A percentile compares a stretch with the other conserved stretches of the same genome.
Evolutionary conservation across 768 basidiomycete genomes (phyloP).

Genomic region (Boletus eberwhitei): DNA sequence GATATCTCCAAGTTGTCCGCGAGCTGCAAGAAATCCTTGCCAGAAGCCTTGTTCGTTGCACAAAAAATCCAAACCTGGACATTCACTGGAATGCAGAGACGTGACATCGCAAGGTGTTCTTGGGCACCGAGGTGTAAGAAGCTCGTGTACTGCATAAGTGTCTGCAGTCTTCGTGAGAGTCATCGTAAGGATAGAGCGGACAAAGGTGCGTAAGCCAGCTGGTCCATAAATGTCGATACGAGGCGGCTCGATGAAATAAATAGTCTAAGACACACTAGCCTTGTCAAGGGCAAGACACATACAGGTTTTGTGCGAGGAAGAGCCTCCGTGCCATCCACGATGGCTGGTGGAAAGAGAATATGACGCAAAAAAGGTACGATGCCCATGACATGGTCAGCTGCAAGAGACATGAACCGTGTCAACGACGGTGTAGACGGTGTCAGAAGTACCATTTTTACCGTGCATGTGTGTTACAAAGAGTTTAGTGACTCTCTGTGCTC

Average conservation of each 20-base stretch:
- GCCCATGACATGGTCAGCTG: slow-evolving; percentile 76
- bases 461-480: slow-evolving; percentile 89
- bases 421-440: too few relatives aligned
- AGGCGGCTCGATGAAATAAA: slow-evolving; percentile 34
- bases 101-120: slow-evolving; percentile 47
- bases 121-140: slow-evolving; percentile 56
- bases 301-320: slow-evolving; percentile 12
- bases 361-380: slow-evolving; percentile 63
- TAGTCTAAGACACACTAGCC: not conserved
- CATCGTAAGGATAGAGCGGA: slow-evolving; percentile 67
- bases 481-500: slow-evolving; percentile 50
- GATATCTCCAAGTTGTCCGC: slow-evolving; percentile 41
- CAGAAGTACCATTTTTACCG: slow-evolving; percentile 36
- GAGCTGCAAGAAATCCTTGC: slow-evolving; percentile 46
- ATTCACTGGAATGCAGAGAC: slow-evolving; percentile 61
- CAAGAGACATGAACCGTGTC: slow-evolving; percentile 1
- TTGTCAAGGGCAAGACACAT: not conserved
- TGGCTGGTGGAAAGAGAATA: slow-evolving; percentile 47
- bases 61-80: slow-evolving; percentile 56
- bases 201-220: slow-evolving; percentile 68
- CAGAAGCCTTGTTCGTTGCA: slow-evolving; percentile 61
- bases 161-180: slow-evolving; percentile 60
- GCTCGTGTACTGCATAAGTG: slow-evolving; percentile 75
- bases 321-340: slow-evolving; percentile 11
- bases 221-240: slow-evolving; percentile 77